Base-by-base conservation (phyloP, 306 rosid genomes). In the Argentina anserina region DNA sequence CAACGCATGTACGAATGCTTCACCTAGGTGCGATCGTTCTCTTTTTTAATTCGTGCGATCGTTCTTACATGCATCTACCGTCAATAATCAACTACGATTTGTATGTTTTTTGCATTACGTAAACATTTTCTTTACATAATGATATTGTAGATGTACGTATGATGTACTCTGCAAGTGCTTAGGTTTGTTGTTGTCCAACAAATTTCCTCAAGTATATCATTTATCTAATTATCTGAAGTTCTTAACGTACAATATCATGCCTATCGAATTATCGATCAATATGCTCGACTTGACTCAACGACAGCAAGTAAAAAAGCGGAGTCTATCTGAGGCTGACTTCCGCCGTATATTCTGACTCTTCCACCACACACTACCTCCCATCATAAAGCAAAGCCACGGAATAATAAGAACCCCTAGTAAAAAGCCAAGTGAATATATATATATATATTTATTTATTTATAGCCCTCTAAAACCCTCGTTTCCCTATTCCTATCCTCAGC, bases 281-380 rank as follows among this genome's bases (percentile, higher is more conserved):
- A 18, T 50, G 28, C 26, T n/a, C 21, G 58, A 50, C 58, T 50
- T 21, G 58, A n/a, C 59, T 52, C 59, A 21, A 21, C 59, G 29
- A 49, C 25, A 47, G 20, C 55, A 49, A 49, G 25, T 49, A 25
- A 20, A 49, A 49, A 49, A 23, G 55, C 25, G 55, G 25, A 49
- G 55, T 49, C n/a, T 13, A 58, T 5, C 31, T 11, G 37, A 29
- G 37, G 7, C 65, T 7, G 41, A 15, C 65, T 33, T 33, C 23
- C 65, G 39, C 40, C 40, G 65, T 60, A 60, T 31, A 60, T 60
- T 60, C 65, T 33, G 65, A 60, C 65, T 31, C 65, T 58, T 58
- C 64, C 64, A 58, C 64, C 26, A 61, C 42, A 34, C 42, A 28
- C 39, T 58, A 29, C 1, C 43, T 26, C 66, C 63, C n/a, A n/a